Evolutionary conservation across 352 stramenopile genomes (phyloP).

Genomic region (Globisporangium mamillatum): DNA sequence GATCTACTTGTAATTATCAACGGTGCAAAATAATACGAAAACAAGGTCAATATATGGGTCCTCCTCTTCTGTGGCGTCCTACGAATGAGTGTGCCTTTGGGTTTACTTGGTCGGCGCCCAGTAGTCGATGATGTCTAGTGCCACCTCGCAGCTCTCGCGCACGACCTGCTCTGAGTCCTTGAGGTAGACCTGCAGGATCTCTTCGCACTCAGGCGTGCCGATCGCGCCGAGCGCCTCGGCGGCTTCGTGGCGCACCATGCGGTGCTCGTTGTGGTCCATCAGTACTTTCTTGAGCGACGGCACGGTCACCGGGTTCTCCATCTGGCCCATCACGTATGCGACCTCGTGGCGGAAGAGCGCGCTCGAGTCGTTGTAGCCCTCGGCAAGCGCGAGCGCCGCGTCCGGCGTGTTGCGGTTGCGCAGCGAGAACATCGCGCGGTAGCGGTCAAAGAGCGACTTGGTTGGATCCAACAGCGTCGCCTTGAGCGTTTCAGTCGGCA

Average conservation of each 20-base stretch:
- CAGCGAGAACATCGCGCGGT: constrained; percentile 98
- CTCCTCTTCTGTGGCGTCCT: neutral
- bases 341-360: constrained; percentile 90
- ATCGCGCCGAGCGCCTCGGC: constrained; percentile 97
- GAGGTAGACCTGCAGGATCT: constrained; percentile 77
- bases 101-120: constrained; percentile 71
- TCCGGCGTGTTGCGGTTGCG: constrained; percentile 94
- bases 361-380: constrained; percentile 75
- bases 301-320: constrained; percentile 86
- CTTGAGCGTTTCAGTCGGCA: constrained; percentile 80
- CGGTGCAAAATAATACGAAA: constrained; percentile 10
- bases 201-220: constrained; percentile 89
- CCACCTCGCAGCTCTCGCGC: constrained; percentile 94
- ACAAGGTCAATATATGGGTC: neutral
- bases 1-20: constrained; percentile 6
- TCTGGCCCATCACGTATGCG: constrained; percentile 94
- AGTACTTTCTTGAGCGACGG: constrained; percentile 90
- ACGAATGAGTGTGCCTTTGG: neutral
- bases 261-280: constrained; percentile 88
- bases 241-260: constrained; percentile 97
- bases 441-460: constrained; percentile 90
- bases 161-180: constrained; percentile 87
- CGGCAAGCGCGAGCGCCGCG: constrained; percentile 70
- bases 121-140: constrained; percentile 97
- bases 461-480: constrained; percentile 83